A percentile compares a stretch with the other conserved stretches of the same genome.
These are phyloP conservation scores for Candida cerambycidarum DNA, from an alignment of 805 yeast species.

Conservation along the genomic window DNA sequence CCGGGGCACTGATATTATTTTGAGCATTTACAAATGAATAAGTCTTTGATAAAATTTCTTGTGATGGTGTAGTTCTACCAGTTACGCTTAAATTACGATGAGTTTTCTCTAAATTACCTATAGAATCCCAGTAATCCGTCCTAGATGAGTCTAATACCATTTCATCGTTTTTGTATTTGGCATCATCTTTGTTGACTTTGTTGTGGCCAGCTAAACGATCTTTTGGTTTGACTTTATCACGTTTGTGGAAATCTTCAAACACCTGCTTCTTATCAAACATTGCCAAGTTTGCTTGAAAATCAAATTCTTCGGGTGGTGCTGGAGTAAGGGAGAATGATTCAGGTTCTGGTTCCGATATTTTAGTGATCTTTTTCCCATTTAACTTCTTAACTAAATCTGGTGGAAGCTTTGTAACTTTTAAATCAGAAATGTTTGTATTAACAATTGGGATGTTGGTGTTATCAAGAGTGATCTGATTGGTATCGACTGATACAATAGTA, in stretches of 20 bases:
- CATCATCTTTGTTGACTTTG: conserved; percentile 34
- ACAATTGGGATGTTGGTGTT: conserved; percentile 19
- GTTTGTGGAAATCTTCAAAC: conserved; percentile 68
- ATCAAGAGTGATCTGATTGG: conserved; percentile 25
- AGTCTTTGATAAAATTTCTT: conserved; percentile 12
- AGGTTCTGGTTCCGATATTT: conserved; percentile 10
- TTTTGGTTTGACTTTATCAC: conserved; percentile 59
- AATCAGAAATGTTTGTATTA: conserved; percentile 48
- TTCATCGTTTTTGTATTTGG: conserved; percentile 67
- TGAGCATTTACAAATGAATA: conserved; percentile 21
- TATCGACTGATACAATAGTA: conserved; percentile 32
- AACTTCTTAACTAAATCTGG: conserved; percentile 20
- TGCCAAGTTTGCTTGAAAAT: conserved; percentile 77
- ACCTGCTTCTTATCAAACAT: conserved; percentile 80
- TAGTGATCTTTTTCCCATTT: conserved; percentile 18
- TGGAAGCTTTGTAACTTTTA: conserved; percentile 59
- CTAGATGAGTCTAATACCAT: conserved; percentile 56
- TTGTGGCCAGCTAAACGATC: conserved; percentile 77
- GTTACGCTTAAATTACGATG: conserved; percentile 13
- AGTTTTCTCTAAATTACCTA: conserved; percentile 23
- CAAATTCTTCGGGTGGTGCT: conserved; percentile 56
- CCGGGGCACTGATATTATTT: conserved; percentile 43
- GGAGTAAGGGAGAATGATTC: neutral
- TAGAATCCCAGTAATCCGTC: conserved; percentile 55
- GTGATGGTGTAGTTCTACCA: conserved; percentile 18